Conservation (phyloP, 768 basidiomycete species). For the Lactifluus piperatus region DNA sequence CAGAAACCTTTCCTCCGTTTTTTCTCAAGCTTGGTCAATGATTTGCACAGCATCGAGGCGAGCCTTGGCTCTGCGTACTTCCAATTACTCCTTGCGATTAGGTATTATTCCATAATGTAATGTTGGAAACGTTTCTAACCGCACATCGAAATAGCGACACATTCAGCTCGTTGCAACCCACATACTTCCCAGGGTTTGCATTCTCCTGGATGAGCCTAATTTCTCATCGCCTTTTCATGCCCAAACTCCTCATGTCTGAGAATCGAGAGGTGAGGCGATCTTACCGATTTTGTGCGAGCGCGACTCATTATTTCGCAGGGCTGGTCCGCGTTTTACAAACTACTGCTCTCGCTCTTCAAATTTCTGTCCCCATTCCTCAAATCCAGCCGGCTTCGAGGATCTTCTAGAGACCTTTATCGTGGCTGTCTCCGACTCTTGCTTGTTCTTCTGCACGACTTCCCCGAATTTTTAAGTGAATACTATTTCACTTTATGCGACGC, state of each 20-base stretch:
- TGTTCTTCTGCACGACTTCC: conserved; percentile 96
- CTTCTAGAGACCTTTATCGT: conserved; percentile 82
- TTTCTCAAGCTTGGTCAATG: conserved; percentile 93
- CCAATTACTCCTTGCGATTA: conserved; percentile 77
- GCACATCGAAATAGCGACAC: conserved; percentile 55
- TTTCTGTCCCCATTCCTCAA: conserved; percentile 90
- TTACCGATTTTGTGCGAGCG: not conserved
- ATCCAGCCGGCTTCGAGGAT: conserved; percentile 66
- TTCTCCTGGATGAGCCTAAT: conserved; percentile 98
- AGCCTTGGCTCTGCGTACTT: conserved; percentile 86
- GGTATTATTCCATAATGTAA: conserved; percentile 39
- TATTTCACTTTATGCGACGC: conserved; percentile 94
- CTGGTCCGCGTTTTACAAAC: conserved; percentile 94
- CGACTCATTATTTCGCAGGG: conserved; percentile 39
- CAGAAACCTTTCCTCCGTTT: conserved; percentile 98
- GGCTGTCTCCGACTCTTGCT: conserved; percentile 86
- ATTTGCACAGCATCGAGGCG: conserved; percentile 78
- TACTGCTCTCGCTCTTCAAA: conserved; percentile 88
- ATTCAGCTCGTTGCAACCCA: conserved; percentile 91
- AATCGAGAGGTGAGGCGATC: conserved; percentile 63
- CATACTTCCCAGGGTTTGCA: conserved; percentile 94
- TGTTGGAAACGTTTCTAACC: not conserved
- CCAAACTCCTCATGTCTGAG: conserved; percentile 79
- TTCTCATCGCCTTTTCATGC: conserved; percentile 96
- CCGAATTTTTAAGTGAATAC: conserved; percentile 94